phyloP scores from a whole-genome alignment of 106 monocot species.

The Vanilla planifolia region DNA sequence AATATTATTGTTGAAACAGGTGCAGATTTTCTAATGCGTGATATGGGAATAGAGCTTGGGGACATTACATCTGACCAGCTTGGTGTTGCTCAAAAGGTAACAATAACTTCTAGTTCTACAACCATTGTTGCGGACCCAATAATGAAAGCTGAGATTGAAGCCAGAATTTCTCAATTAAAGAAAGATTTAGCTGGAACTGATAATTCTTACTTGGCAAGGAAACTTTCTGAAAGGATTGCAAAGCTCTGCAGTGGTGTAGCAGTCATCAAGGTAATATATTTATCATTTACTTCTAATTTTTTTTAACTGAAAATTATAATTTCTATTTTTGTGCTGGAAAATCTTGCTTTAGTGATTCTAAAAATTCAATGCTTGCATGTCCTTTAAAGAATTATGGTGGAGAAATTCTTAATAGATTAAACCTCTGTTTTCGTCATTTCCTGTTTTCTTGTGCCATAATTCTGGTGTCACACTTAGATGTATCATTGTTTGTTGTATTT shows the following conservation, averaged over 20 bases:
- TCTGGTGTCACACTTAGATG: too few species aligned
- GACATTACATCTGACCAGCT: conserved; percentile 85
- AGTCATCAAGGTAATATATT: conserved; percentile 66
- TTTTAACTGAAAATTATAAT: too few species aligned
- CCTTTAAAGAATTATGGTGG: too few species aligned
- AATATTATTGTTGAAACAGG: conserved; percentile 49
- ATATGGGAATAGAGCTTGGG: conserved; percentile 68
- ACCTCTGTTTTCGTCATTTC: too few species aligned
- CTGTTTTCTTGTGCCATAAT: too few species aligned
- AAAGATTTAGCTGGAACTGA: conserved; percentile 71
- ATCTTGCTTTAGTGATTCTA: too few species aligned
- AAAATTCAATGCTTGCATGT: too few species aligned
- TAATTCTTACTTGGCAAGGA: conserved; percentile 54
- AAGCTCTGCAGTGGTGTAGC: conserved; percentile 91
- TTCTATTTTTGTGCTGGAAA: too few species aligned
- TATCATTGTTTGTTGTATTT: too few species aligned
- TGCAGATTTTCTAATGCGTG: conserved; percentile 91
- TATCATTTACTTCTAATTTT: too few species aligned
- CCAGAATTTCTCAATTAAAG: conserved; percentile 93
- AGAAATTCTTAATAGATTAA: too few species aligned
- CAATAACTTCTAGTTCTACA: conserved; percentile 74
- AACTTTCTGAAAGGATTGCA: conserved; percentile 87
- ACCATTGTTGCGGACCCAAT: conserved; percentile 86
- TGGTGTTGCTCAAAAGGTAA: conserved; percentile 82
- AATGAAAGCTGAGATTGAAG: conserved; percentile 80